A percentile compares a stretch with the other conserved stretches of the same genome.
phyloP scores from a whole-genome alignment of 2,329 filamentous ascomycete species.

The Trichoderma polysporum region DNA sequence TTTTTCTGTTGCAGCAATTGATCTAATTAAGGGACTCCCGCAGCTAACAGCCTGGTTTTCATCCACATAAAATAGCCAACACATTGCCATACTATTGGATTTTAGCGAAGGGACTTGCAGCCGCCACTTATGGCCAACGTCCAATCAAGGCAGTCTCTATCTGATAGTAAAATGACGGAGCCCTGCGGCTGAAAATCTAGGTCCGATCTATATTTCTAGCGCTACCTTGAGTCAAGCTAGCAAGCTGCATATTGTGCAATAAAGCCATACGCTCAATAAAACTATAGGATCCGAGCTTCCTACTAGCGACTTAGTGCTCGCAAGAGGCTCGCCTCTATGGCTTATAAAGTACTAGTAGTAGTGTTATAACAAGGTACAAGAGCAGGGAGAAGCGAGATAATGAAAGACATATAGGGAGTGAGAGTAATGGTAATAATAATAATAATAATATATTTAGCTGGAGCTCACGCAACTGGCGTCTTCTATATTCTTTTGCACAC shows the following conservation, averaged over 20 bases:
- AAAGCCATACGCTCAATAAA: neutral
- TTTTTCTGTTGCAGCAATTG: neutral
- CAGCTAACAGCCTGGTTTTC: neutral
- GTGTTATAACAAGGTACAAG: neutral
- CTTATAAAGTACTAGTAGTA: no score
- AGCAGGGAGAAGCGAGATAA: neutral
- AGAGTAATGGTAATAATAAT: no score
- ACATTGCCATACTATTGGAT: neutral
- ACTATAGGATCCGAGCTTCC: neutral
- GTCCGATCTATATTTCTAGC: neutral
- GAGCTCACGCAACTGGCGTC: neutral
- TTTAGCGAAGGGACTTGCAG: neutral
- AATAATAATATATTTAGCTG: neutral
- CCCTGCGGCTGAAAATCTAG: neutral
- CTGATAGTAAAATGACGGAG: neutral
- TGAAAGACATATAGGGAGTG: neutral
- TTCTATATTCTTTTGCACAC: neutral
- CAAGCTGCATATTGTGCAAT: neutral
- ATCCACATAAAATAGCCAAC: neutral
- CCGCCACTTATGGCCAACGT: neutral
- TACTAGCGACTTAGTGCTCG: no score
- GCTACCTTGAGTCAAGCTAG: neutral
- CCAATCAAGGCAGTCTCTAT: neutral
- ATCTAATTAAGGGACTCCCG: neutral
- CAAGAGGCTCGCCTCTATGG: no score